phyloP scores from a whole-genome alignment of 2,329 filamentous ascomycete genomes.

The Pseudogymnoascus sp. region DNA sequence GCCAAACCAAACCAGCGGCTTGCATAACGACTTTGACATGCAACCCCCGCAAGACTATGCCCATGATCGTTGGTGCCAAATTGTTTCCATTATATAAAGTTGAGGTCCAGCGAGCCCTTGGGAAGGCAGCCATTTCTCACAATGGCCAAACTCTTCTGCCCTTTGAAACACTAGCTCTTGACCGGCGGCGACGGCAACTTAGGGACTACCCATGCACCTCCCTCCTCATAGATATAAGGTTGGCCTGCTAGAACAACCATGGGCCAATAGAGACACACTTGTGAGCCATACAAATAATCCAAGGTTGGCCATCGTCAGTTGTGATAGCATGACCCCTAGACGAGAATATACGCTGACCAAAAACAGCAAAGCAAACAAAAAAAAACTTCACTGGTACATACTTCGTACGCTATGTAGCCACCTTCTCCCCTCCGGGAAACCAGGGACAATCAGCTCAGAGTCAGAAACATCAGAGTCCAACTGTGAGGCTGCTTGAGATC shows the following conservation, averaged over 20 bases:
- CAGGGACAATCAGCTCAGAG: background rate
- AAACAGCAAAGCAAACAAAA: background rate
- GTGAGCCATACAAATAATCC: background rate
- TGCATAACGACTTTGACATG: background rate
- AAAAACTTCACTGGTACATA: background rate
- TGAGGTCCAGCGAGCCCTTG: background rate
- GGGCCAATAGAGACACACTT: background rate
- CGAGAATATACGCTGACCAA: background rate
- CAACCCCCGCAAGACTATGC: background rate
- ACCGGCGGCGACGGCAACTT: background rate
- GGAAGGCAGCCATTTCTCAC: background rate
- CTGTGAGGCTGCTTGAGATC: background rate
- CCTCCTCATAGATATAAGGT: background rate
- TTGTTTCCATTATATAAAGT: background rate
- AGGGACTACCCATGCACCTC: background rate
- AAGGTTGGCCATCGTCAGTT: background rate
- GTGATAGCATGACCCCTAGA: background rate
- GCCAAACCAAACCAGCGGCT: background rate
- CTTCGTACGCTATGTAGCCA: conserved; percentile 5
- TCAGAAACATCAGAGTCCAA: background rate
- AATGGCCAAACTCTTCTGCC: background rate
- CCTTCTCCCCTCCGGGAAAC: background rate
- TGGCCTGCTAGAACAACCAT: background rate
- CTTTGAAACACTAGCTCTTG: background rate
- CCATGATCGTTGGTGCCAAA: background rate